Evolutionary conservation across 371 early-diverging fungal species (phyloP), one percentile per base, ranked within the genome.

Genomic region (Rhizopus sp.): DNA sequence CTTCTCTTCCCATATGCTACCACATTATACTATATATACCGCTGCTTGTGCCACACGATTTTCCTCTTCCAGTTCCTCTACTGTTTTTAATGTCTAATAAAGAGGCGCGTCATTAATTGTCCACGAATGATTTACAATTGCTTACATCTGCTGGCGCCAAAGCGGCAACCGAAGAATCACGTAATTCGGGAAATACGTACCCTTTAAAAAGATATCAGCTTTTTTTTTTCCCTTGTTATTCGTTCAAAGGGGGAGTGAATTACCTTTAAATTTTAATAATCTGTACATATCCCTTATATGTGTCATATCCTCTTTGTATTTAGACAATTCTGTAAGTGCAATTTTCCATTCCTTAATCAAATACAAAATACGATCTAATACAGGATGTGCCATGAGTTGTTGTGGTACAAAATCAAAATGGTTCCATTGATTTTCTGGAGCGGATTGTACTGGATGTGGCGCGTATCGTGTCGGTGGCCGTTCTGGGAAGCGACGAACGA

Each of bases 221-320:
- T 23, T 17, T 32, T n/a, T 5, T 8, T 32, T n/a, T 5, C 3
- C 29, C 2, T 32, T 45, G 15, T 7, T 44, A 35, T 50, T 48
- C 16, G 17, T 0, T 23, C 23, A 23, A 23, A 2, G 23, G 23
- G 23, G 23, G 23, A 2, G 23, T 23, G 23, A 23, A 23, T 48
- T 57, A 77, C 88, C 91, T 72, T 94, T 94, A 69, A 86, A 92
- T 4, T 80, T 69, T 53, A 98, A 73, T 16, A 95, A 78, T 16
- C 91, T 78, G 68, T 92, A 91, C 94, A 98, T 94, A 58, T 96
- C 94, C 60, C 88, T 85, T 60, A 98, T 96, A 62, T 94, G 83
- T 31, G 77, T 80, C 59, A 98, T 83, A 66, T 98, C 98, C 10
- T 93, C 89, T 56, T 87, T 88, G 71, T 95, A 89, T 30, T 93